These are phyloP conservation scores for Guadua angustifolia DNA, from an alignment of 176 grass and related monocot species.

Conservation along the genomic window DNA sequence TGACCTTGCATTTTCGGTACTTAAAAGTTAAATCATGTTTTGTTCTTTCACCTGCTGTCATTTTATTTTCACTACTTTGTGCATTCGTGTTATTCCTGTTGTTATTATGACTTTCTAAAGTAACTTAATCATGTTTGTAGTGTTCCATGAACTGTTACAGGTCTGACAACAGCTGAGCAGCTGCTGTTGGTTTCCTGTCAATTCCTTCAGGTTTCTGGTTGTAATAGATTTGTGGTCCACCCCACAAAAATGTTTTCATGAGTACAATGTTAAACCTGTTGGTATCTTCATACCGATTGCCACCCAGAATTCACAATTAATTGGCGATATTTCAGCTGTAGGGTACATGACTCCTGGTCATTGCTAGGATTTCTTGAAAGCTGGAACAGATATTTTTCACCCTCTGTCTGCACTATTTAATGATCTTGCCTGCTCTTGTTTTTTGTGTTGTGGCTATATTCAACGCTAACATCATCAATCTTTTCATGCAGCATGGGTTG, in stretches of 20 bases:
- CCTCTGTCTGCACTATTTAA: not conserved
- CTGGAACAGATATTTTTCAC: not conserved
- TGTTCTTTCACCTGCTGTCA: constrained; percentile 17
- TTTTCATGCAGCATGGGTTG: constrained; percentile 74
- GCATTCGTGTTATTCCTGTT: constrained; percentile 25
- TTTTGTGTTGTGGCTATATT: constrained; percentile 24
- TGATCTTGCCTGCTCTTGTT: not conserved
- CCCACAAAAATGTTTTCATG: not conserved
- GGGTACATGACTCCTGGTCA: not conserved
- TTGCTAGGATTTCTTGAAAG: constrained; percentile 7
- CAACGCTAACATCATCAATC: constrained; percentile 8
- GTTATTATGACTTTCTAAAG: not conserved
- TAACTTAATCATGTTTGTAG: not conserved
- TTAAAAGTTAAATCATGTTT: not conserved
- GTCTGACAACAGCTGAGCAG: not conserved
- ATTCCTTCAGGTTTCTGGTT: not conserved
- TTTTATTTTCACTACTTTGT: constrained; percentile 24
- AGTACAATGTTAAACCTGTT: not conserved
- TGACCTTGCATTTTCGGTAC: constrained; percentile 28
- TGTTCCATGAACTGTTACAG: not conserved
- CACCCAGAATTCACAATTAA: constrained; percentile 4
- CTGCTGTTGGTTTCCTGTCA: not conserved
- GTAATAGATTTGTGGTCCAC: not conserved
- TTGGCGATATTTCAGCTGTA: not conserved
- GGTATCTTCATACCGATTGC: not conserved